Base-by-base conservation (phyloP, 2,329 filamentous ascomycete genomes). In the Fusarium longipes region DNA sequence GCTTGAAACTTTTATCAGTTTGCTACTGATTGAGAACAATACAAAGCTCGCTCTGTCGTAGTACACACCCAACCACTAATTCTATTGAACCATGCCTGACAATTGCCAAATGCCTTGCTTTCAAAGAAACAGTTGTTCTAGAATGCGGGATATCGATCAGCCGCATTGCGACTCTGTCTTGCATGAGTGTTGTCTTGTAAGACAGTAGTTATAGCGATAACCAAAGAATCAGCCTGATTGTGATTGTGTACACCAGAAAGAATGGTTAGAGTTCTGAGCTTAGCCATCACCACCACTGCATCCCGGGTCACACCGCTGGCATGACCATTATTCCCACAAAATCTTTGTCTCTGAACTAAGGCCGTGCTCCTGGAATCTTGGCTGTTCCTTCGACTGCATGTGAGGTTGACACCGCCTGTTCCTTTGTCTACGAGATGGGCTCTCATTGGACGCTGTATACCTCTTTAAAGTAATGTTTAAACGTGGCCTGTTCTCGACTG, bases 101-200 rank as follows among this genome's bases (percentile, higher is more conserved):
- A 40, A 24, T 25, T 20, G 27, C 22, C 29, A 45, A 42, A 29
- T 57, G 27, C 22, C 15, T 49, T 39, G 33, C 11, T 53, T 8
- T 25, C 24, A 29, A 58, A n/a, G 22, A 20, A n/a, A 57, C 25
- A 18, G 27, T 54, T 35, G 8, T 15, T 20, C 14, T 40, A 38
- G 63, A 44, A 63, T 52, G 51, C 58, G 60, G 56, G 39, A 58
- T 39, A 47, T 38, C 30, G 20, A 57, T 20, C 35, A 35, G 24
- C 15, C 29, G 36, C 36, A 11, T 17, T 33, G 30, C 33, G 43
- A 40, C 15, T 20, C 29, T 51, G 43, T 63, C 43, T 43, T 38
- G 38, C 40, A 58, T 40, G 15, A 39, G 39, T 33, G n/a, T 20
- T 32, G 30, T 48, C 32, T 48, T 25, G 17, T 12, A 27, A 25